Percentiles rank a stretch among this genome's conserved stretches.
phyloP scores from a whole-genome alignment of 2,329 filamentous ascomycete species.

The Aspergillus melleus region DNA sequence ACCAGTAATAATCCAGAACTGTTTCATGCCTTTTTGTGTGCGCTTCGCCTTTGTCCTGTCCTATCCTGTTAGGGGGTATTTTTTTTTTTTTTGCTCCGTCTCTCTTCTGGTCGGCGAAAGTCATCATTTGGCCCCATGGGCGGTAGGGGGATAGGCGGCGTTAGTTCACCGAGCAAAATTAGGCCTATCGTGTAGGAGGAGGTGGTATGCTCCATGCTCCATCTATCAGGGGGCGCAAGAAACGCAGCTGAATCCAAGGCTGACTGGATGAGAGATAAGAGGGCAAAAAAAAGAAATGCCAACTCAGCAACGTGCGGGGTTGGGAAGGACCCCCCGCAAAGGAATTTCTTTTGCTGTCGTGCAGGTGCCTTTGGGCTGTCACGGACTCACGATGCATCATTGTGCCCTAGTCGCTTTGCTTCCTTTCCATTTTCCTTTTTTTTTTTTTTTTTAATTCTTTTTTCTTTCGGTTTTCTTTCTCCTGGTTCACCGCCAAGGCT shows the following conservation, averaged over 20 bases:
- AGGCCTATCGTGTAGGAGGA: not conserved
- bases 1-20: not conserved
- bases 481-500: not conserved
- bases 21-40: not conserved
- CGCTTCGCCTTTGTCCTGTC: not conserved
- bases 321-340: constrained; percentile 7
- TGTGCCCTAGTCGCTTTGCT: not conserved
- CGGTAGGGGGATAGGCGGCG: not conserved
- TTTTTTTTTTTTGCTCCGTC: too few species aligned
- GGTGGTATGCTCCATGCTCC: not conserved
- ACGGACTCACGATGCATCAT: constrained; percentile 1
- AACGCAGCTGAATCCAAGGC: constrained; percentile 11
- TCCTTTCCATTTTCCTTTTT: not conserved
- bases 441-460: too few species aligned
- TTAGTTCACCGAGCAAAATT: not conserved
- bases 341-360: not conserved
- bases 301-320: constrained; percentile 22
- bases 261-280: constrained; percentile 7
- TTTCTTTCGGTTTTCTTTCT: not conserved
- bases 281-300: constrained; percentile 9
- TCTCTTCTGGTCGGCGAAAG: not conserved
- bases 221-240: constrained; percentile 12
- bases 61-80: too few species aligned
- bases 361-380: constrained; percentile 6
- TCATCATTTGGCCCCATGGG: not conserved